phyloP scores from a whole-genome alignment of 1,284 basidiomycete genomes.

The Hymenochaete sp. region DNA sequence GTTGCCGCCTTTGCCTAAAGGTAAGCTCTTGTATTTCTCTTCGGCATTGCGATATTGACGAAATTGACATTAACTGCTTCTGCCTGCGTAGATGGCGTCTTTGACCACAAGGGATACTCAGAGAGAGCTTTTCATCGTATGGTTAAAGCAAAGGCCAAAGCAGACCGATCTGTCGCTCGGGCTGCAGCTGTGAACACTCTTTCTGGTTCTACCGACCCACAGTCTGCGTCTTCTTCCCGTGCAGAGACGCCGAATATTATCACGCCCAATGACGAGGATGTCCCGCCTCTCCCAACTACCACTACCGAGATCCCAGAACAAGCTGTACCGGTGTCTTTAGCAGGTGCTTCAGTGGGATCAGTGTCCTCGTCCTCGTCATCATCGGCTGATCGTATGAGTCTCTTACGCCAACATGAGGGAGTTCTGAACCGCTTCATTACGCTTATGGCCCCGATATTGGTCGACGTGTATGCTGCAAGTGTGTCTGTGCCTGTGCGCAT shows the following conservation, averaged over 20 bases:
- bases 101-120: slow-evolving; percentile 83
- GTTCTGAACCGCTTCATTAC: slow-evolving; percentile 81
- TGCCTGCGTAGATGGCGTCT: slow-evolving; percentile 68
- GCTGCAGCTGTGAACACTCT: slow-evolving; percentile 35
- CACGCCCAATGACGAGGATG: slow-evolving; percentile 19
- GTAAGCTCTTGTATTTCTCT: too few species aligned
- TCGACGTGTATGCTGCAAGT: slow-evolving; percentile 93
- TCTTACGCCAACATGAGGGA: slow-evolving; percentile 65
- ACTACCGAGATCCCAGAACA: slow-evolving; percentile 8
- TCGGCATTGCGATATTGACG: slow-evolving; percentile 19
- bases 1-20: slow-evolving; percentile 85
- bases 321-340: slow-evolving; percentile 8
- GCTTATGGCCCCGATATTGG: slow-evolving; percentile 81
- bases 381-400: slow-evolving; percentile 61
- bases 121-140: slow-evolving; percentile 74
- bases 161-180: slow-evolving; percentile 61
- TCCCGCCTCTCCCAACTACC: slow-evolving; percentile 16
- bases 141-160: slow-evolving; percentile 69
- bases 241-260: slow-evolving; percentile 21
- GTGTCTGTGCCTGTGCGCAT: slow-evolving; percentile 78
- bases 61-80: slow-evolving; percentile 15
- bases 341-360: slow-evolving; percentile 30
- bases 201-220: slow-evolving; percentile 26
- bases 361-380: too few species aligned
- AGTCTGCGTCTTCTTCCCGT: slow-evolving; percentile 22